phyloP scores from a whole-genome alignment of 1,284 basidiomycete genomes.

The Cutaneotrichosporon sp. region DNA sequence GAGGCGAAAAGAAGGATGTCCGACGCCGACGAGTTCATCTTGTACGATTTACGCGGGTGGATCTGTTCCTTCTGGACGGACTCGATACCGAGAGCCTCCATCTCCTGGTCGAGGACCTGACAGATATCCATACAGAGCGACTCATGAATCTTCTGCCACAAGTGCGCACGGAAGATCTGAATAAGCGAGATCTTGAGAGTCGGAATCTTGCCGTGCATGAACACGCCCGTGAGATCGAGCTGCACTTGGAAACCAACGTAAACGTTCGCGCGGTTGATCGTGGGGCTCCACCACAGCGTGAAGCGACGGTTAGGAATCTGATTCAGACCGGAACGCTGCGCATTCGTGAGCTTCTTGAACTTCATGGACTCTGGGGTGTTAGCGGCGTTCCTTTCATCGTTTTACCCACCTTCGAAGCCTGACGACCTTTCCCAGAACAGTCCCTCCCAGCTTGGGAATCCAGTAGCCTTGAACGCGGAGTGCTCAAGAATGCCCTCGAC shows the following conservation, averaged over 20 bases:
- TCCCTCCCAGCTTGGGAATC: constrained; percentile 51
- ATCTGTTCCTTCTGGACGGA: constrained; percentile 78
- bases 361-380: constrained; percentile 93
- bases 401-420: not conserved
- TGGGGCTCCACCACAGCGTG: constrained; percentile 88
- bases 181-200: constrained; percentile 89
- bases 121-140: constrained; percentile 97
- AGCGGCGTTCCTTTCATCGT: constrained; percentile 2
- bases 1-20: constrained; percentile 96
- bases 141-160: constrained; percentile 77
- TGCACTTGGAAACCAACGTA: constrained; percentile 66
- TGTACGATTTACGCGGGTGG: constrained; percentile 95
- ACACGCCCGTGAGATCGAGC: constrained; percentile 77
- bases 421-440: constrained; percentile 93
- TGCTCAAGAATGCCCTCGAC: constrained; percentile 92
- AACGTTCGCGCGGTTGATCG: constrained; percentile 92
- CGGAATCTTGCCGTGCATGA: constrained; percentile 95
- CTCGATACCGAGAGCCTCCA: constrained; percentile 97
- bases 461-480: constrained; percentile 95
- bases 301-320: constrained; percentile 99
- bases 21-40: constrained; percentile 94
- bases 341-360: constrained; percentile 70
- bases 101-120: constrained; percentile 98
- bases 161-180: constrained; percentile 98
- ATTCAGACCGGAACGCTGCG: constrained; percentile 61